These are phyloP conservation scores for Trametes coccinea DNA, from an alignment of 768 basidiomycete species.

Conservation along the genomic window DNA sequence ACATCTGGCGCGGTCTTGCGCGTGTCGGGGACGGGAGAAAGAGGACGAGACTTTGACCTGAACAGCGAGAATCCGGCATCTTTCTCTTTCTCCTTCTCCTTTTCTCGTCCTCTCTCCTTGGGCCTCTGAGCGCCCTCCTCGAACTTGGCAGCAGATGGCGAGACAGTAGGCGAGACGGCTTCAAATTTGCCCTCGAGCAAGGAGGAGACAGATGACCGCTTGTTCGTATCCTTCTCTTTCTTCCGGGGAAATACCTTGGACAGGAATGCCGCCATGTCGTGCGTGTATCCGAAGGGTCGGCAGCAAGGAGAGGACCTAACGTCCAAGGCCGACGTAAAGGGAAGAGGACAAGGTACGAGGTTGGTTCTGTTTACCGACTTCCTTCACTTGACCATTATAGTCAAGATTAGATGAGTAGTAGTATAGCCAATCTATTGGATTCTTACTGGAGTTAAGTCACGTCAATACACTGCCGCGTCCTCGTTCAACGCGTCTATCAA, in stretches of 20 bases:
- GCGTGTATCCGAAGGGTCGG: not conserved
- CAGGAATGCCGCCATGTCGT: conserved; percentile 61
- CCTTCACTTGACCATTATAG: too few relatives aligned
- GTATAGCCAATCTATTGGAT: too few relatives aligned
- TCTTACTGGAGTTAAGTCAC: too few relatives aligned
- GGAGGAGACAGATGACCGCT: conserved; percentile 41
- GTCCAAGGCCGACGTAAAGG: conserved; percentile 18
- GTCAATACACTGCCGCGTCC: too few relatives aligned
- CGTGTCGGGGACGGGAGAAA: conserved; percentile 36
- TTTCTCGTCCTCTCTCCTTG: conserved; percentile 31
- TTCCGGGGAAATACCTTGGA: conserved; percentile 79
- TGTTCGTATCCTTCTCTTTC: conserved; percentile 52
- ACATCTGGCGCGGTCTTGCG: conserved; percentile 32
- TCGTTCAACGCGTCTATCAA: too few relatives aligned
- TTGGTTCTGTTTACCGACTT: too few relatives aligned
- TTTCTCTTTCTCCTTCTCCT: conserved; percentile 43
- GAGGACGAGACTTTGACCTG: conserved; percentile 46
- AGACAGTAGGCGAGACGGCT: conserved; percentile 53
- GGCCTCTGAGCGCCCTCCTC: conserved; percentile 34
- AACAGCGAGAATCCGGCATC: conserved; percentile 52
- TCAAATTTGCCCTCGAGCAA: conserved; percentile 78
- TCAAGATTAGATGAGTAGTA: too few relatives aligned
- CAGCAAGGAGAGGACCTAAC: conserved; percentile 18
- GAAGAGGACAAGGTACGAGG: not conserved
- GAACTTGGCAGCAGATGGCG: conserved; percentile 36